Percentiles rank a stretch among this genome's conserved stretches.
Conservation (phyloP, 495 filamentous ascomycete species). For the Penicillium longicatenatum region DNA sequence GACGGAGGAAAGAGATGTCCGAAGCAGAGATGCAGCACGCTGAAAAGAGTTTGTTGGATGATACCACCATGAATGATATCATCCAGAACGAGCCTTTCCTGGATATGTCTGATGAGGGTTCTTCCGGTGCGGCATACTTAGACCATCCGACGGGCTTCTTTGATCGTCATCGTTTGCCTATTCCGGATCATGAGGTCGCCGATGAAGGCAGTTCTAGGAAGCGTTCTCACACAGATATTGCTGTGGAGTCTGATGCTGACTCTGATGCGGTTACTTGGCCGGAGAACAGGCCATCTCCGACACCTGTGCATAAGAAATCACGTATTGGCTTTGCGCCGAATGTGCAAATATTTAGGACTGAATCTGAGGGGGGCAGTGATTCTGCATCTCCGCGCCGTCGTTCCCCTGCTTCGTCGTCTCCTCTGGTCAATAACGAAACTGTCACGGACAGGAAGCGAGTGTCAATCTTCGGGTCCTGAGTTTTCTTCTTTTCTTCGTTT, state of each 20-base stretch:
- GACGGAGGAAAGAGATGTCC: conserved; percentile 75
- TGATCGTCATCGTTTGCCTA: conserved; percentile 41
- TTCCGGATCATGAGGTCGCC: conserved; percentile 33
- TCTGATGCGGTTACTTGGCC: not conserved
- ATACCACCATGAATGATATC: conserved; percentile 73
- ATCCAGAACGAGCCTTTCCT: conserved; percentile 73
- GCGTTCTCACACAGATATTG: not conserved
- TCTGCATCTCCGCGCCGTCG: not conserved
- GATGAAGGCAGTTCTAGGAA: not conserved
- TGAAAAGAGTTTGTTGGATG: conserved; percentile 71
- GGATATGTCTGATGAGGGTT: conserved; percentile 50
- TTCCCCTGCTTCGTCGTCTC: not conserved
- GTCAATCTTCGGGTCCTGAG: not conserved
- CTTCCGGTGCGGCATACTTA: conserved; percentile 28
- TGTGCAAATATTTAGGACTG: conserved; percentile 6
- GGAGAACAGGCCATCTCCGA: not conserved
- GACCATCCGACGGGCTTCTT: conserved; percentile 37
- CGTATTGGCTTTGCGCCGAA: conserved; percentile 21
- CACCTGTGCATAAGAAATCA: conserved; percentile 5
- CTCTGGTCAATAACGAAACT: not conserved
- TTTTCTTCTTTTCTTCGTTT: not conserved
- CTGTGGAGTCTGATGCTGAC: conserved; percentile 16
- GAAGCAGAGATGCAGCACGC: conserved; percentile 69
- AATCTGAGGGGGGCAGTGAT: not conserved
- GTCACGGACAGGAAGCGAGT: not conserved